phyloP scores from a whole-genome alignment of 345 rosid genomes.

The Syzygium aqueum region DNA sequence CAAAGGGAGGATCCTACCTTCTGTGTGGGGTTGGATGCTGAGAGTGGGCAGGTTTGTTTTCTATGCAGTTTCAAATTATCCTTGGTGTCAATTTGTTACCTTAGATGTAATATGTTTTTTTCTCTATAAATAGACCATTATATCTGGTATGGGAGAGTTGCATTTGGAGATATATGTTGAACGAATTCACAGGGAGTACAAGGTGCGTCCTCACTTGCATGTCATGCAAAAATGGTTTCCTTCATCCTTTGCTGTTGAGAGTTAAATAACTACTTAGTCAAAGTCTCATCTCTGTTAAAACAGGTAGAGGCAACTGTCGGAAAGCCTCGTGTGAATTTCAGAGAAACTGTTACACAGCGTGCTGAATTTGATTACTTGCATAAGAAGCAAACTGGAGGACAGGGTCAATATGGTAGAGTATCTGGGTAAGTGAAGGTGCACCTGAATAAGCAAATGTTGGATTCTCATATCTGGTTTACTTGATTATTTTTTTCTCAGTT shows the following conservation, averaged over 20 bases:
- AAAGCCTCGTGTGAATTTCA: constrained; percentile 95
- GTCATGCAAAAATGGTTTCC: background rate
- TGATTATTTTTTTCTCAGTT: background rate
- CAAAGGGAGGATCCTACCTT: constrained; percentile 97
- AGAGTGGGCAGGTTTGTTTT: constrained; percentile 78
- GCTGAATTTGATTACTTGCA: constrained; percentile 94
- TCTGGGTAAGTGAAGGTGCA: constrained; percentile 47
- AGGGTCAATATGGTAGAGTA: constrained; percentile 96
- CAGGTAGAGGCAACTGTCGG: constrained; percentile 98
- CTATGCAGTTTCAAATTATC: background rate
- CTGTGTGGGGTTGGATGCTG: constrained; percentile 97
- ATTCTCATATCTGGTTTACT: background rate
- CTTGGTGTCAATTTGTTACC: background rate
- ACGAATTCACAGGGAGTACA: constrained; percentile 89
- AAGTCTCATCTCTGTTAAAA: background rate
- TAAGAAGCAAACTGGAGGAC: constrained; percentile 98
- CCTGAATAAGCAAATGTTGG: background rate
- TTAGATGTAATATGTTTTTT: background rate
- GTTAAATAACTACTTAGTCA: background rate
- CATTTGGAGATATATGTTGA: constrained; percentile 96
- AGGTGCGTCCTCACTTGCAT: constrained; percentile 30
- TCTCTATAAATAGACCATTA: constrained; percentile 59
- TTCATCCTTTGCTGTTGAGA: background rate
- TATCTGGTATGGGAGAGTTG: constrained; percentile 99
- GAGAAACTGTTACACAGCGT: constrained; percentile 86